Evolutionary conservation across 179 eudicot species (phyloP), one percentile per base, ranked within the genome.

Genomic region (Gypsophila paniculata): DNA sequence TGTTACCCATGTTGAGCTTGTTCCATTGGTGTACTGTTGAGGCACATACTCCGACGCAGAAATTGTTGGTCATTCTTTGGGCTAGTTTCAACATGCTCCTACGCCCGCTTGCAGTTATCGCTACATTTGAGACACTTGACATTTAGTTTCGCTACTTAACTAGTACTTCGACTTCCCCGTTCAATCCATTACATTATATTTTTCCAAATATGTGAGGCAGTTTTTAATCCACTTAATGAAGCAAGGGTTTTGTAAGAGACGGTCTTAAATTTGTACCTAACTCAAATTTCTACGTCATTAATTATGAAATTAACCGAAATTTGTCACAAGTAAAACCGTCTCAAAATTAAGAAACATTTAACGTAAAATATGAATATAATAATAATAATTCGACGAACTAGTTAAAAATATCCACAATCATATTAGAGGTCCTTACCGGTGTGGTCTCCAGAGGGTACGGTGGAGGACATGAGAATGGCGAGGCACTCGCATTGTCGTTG

Each of bases 401-500:
- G 3, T 39, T 39, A 39, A 11, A 46, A 46, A 46, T 7, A 46
- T 46, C 15, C 52, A 22, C 61, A 55, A 55, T 18, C 26, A 57
- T 21, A 22, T 57, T 25, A 8, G 2, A 62, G n/a, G 63, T 12
- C 14, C 39, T 67, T 83, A 91, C 97, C 90, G 1, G 86, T 82
- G 64, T 89, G 90, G 75, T 89, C 90, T 26, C 85, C 81, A 4
- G 91, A 63, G 6, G 93, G 89, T 0, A 82, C 80, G 13, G 82
- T 54, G 18, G 97, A 89, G 59, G 98, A 93, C 98, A 89, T 91
- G 51, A 93, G 86, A 48, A 93, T 89, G 8, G 98, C 94, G 0
- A 91, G 87, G 82, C 98, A 94, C 82, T 94, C 95, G 73, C 99
- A 89, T 72, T 94, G 99, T 49, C 97, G 65, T 81, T 91, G 92